Base-by-base conservation (phyloP, 257 asterid species). In the Nicotiana paniculata region DNA sequence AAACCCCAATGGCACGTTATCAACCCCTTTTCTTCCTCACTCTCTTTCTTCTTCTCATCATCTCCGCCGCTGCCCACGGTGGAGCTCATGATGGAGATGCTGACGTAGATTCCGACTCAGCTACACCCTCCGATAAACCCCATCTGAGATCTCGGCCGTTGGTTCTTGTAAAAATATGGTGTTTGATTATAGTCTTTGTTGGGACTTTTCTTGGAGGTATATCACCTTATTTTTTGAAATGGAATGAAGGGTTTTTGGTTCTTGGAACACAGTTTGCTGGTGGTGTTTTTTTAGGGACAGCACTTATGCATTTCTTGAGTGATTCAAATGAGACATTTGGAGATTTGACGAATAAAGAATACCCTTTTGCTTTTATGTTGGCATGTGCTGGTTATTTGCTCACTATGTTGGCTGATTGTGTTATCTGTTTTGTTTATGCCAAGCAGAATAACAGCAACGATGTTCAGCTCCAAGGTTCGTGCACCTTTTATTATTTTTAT, bases 251-350 rank as follows among this genome's bases (percentile, higher is more conserved):
- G 6, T 93, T 95, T 78, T 86, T 95, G 86, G 86, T 92, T 3
- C 21, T 90, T 9, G 98, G 98, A 4, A 93, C 98, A 18, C 98
- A 95, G 83, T 95, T 95, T 61, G 98, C 98, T 4, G 98, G 98
- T 78, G 98, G 98, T 68, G 98, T 95, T 39, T 95, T 93, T 57
- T 62, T 93, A 77, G 98, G 96, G 48, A 93, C 97, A 2, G 92
- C 98, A 32, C 32, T 93, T 90, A 95, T 95, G 98, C 98, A 95
- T 90, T 95, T 95, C 83, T 55, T 95, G 87, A 93, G 97, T 66
- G 98, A 95, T 89, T 86, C 98, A 3, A 91, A 93, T 64, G 96
- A 86, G 84, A 92, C 98, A 5, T 93, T 95, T 80, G 90, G 64
- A 63, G 94, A 92, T 2, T 88, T 95, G 93, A 93, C 92, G 1